phyloP scores from a whole-genome alignment of 805 yeast genomes.

The Myxozyma sirexii region DNA sequence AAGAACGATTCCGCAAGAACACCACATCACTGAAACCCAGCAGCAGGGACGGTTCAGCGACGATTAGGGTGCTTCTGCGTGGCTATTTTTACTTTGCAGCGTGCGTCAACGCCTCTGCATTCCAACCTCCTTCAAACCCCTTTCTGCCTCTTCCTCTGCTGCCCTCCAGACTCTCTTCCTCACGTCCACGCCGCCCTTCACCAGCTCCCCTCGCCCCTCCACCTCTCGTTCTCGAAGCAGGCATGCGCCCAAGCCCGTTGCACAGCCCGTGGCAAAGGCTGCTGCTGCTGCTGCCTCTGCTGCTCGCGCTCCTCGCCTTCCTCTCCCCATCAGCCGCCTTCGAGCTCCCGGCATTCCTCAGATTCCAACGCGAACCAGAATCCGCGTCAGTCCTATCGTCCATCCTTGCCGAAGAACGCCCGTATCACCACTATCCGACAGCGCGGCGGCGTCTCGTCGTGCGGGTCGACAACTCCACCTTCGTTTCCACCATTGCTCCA shows the following conservation, averaged over 20 bases:
- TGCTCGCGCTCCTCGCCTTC: constrained; percentile 6
- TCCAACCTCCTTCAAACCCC: constrained; percentile 10
- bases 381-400: constrained; percentile 3
- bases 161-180: constrained; percentile 2
- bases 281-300: constrained; percentile 10
- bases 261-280: constrained; percentile 14
- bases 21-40: background rate
- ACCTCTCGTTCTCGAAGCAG: constrained; percentile 4
- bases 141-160: background rate
- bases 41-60: too few species aligned
- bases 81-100: constrained; percentile 9
- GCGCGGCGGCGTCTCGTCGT: constrained; percentile 16
- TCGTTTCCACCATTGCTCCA: background rate
- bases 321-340: too few species aligned
- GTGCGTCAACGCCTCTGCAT: constrained; percentile 8
- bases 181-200: background rate
- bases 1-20: too few species aligned
- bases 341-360: too few species aligned
- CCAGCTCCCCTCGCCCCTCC: constrained; percentile 2
- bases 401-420: constrained; percentile 8
- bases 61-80: too few species aligned
- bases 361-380: background rate
- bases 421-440: constrained; percentile 14
- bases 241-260: constrained; percentile 5
- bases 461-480: constrained; percentile 18